Percentiles rank a stretch among this genome's conserved stretches.
Evolutionary conservation across 2,329 filamentous ascomycete genomes (phyloP).

Genomic region (Gnomoniopsis sp.): DNA sequence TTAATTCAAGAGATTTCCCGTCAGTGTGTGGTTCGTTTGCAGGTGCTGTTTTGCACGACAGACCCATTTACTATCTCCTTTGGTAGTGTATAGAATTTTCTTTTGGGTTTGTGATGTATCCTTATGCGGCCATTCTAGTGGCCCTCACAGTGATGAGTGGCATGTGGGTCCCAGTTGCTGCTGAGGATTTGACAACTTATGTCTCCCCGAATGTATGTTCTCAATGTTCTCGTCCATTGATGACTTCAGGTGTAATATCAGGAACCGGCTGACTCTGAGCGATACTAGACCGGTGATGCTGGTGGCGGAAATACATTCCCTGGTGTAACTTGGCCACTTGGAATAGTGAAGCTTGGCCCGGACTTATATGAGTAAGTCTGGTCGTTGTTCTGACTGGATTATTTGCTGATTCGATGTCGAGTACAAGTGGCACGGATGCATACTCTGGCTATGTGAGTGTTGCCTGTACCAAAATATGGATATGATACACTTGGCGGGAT

Average conservation of each 20-base stretch:
- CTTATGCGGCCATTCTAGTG: neutral
- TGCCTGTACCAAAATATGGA: no score
- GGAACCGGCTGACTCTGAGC: conserved; percentile 5
- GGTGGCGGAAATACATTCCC: conserved; percentile 49
- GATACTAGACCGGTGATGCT: conserved; percentile 40
- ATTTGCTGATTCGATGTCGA: no score
- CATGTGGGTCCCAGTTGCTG: neutral
- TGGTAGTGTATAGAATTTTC: no score
- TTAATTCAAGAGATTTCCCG: no score
- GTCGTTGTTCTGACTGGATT: neutral
- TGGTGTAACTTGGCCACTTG: conserved; percentile 44
- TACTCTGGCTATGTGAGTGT: conserved; percentile 49
- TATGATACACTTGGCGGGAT: no score
- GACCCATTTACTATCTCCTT: no score
- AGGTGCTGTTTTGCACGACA: no score
- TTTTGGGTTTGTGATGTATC: neutral
- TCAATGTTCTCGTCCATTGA: neutral
- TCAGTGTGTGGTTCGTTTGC: no score
- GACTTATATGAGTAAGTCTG: conserved; percentile 36
- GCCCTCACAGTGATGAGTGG: neutral
- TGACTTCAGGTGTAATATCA: no score
- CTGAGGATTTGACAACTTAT: conserved; percentile 29
- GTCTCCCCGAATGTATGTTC: conserved; percentile 27
- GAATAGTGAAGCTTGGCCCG: conserved; percentile 48
- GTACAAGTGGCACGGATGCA: conserved; percentile 38